Evolutionary conservation across 352 stramenopile genomes (phyloP), one percentile per base, ranked within the genome.

Genomic region (Pythium rishiriense): DNA sequence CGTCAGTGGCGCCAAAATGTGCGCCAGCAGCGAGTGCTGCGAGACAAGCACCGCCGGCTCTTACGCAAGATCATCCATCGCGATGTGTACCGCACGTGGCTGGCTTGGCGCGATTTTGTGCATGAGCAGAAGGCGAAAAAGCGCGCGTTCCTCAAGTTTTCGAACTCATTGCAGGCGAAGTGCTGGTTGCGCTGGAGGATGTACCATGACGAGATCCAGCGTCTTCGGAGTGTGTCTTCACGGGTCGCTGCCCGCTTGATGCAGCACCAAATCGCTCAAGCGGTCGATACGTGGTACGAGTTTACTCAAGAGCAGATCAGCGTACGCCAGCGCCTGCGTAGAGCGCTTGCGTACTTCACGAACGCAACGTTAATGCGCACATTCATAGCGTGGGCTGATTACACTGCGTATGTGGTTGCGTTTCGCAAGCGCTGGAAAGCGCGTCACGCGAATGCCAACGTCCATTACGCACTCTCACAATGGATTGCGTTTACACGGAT

Each of bases 251-350:
- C 69, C 43, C 73, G 81, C 5, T 62, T 92, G 17, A 71, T 67
- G 39, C 68, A 86, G 53, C 53, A 77, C 17, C 75, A 80, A 11
- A 68, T 64, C 1, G 60, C 65, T 12, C 70, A 67, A 58, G 83
- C 83, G 2, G 74, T 94, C 1, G 64, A 58, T n/a, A 87, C 75
- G 12, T 94, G 85, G 85, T 75, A 78, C 50, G 83, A 89, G 22
- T 84, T 86, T 62, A 63, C 83, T 0, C 79, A 87, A 43, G 71
- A 92, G 21, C 73, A 82, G 39, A 74, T 81, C 15, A 63, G 77
- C 22, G 21, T 54, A 15, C 75, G 79, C n/a, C 81, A 87, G 43
- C 62, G 62, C 8, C 61, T 77, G 56, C 78, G 83, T 2, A 76
- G 82, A 12, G 85, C 82, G 1, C 55, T 94, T 19, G 74, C 76